phyloP scores from a whole-genome alignment of 1,284 basidiomycete species.

The Ustilago shanxiensis region DNA sequence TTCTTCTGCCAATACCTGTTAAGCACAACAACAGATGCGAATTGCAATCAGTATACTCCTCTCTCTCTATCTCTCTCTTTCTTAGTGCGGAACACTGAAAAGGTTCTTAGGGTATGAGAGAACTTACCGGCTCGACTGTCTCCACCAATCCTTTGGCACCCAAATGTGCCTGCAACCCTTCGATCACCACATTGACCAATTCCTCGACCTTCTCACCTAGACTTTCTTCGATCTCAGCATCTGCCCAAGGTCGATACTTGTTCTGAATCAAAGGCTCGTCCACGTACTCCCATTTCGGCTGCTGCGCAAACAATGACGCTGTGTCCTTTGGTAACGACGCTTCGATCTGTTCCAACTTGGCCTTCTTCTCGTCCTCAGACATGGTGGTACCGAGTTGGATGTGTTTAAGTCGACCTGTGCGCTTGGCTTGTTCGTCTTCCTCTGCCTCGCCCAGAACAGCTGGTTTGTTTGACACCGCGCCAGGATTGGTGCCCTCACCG shows the following conservation, averaged over 20 bases:
- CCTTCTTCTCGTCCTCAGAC: slow-evolving; percentile 34
- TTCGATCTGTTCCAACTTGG: slow-evolving; percentile 19
- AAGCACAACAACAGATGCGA: neutral
- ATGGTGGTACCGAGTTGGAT: slow-evolving; percentile 51
- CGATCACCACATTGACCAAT: slow-evolving; percentile 55
- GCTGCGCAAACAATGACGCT: slow-evolving; percentile 27
- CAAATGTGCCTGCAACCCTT: slow-evolving; percentile 40
- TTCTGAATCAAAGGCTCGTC: slow-evolving; percentile 44
- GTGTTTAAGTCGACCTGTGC: slow-evolving; percentile 46
- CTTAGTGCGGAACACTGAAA: neutral
- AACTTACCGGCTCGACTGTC: slow-evolving; percentile 61
- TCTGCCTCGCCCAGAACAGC: slow-evolving; percentile 56
- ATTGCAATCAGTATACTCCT: neutral
- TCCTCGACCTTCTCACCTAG: slow-evolving; percentile 65
- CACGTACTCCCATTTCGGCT: slow-evolving; percentile 58
- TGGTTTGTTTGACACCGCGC: neutral
- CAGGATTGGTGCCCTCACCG: slow-evolving; percentile 11
- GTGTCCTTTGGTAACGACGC: slow-evolving; percentile 27
- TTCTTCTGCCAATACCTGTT: slow-evolving; percentile 63
- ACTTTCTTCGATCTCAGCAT: slow-evolving; percentile 60
- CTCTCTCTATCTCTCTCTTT: no score
- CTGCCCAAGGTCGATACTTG: slow-evolving; percentile 50
- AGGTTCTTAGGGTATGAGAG: no score
- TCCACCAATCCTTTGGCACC: slow-evolving; percentile 47
- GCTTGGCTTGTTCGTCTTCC: slow-evolving; percentile 50